Evolutionary conservation across 2,329 filamentous ascomycete genomes (phyloP), one percentile per base, ranked within the genome.

Genomic region (Fonsecaea erecta): DNA sequence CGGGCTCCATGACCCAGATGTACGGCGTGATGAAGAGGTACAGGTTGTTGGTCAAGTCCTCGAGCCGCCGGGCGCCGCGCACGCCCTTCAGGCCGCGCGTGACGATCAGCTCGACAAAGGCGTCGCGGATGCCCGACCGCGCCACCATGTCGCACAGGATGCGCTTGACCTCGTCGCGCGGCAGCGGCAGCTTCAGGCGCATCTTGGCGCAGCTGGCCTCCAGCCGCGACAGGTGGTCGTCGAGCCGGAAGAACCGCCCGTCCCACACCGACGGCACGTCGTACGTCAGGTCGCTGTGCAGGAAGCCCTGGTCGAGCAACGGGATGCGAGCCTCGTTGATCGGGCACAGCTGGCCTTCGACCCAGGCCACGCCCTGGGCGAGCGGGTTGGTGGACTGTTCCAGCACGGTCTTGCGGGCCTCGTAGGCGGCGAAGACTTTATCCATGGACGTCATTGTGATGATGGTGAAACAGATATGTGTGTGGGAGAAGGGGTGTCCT

Each of bases 251-350:
- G 70, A 82, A 82, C 1, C 79, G 80, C 0, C 82, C 81, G 54
- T 84, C 80, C 83, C 83, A 84, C 28, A 84, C 80, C 0, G 81
- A 72, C 0, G 82, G 81, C 0, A 84, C 83, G 55, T 84, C 82
- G 70, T 84, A 84, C 0, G 83, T 84, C 1, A 84, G 70, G 52
- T 84, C 82, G 72, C 81, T 79, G 71, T 81, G 82, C 69, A 84
- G 71, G 71, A 85, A 85, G 18, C 83, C 83, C 72, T 85, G 78
- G 66, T 85, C 83, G 0, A 82, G 69, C 0, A 84, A 71, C 0
- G 83, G 83, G 18, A 84, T 82, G n/a, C 77, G 77, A 0, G 83
- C 83, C 52, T 83, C 72, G n/a, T 74, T 43, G 5, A 84, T 70
- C 2, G 82, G 81, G 0, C 78, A 75, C 3, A 81, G 71, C 46